Evolutionary conservation across 2,329 filamentous ascomycete species (phyloP).

Genomic region (Biscogniauxia sp.): DNA sequence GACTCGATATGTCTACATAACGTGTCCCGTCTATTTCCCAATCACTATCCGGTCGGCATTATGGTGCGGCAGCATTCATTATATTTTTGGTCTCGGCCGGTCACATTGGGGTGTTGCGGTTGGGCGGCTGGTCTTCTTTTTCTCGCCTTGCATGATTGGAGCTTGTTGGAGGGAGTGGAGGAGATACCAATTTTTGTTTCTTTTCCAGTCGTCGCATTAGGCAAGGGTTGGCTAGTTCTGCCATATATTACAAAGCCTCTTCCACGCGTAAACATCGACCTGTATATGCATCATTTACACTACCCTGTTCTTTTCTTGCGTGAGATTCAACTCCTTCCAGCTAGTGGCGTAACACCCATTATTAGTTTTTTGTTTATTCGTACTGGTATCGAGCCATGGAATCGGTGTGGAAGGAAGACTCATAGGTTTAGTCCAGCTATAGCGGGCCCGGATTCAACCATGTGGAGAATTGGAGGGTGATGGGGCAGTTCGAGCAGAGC

Average conservation of each 20-base stretch:
- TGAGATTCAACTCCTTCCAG: not conserved
- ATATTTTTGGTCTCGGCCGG: conserved; percentile 5
- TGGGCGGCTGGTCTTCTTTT: conserved; percentile 5
- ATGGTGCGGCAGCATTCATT: conserved; percentile 20
- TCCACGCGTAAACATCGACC: not conserved
- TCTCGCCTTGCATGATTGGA: conserved; percentile 5
- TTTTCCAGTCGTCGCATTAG: conserved; percentile 8
- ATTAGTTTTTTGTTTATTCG: not conserved
- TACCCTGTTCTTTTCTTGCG: not conserved
- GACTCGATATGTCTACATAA: not conserved
- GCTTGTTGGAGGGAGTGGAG: conserved; percentile 21
- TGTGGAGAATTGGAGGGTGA: not conserved
- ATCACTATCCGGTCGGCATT: conserved; percentile 7
- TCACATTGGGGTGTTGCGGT: conserved; percentile 5
- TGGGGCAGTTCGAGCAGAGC: not conserved
- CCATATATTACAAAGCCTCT: not conserved
- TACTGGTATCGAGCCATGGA: not conserved
- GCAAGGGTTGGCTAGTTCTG: conserved; percentile 5
- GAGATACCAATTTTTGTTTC: conserved; percentile 27
- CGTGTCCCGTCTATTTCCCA: not conserved
- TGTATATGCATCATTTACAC: not conserved
- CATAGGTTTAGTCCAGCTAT: not conserved
- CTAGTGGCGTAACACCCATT: not conserved
- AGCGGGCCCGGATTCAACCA: not conserved
- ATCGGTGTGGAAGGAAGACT: not conserved